A percentile compares a stretch with the other conserved stretches of the same genome.
Conservation (phyloP, 2,329 filamentous ascomycete genomes). For the Fusarium transvaalense region DNA sequence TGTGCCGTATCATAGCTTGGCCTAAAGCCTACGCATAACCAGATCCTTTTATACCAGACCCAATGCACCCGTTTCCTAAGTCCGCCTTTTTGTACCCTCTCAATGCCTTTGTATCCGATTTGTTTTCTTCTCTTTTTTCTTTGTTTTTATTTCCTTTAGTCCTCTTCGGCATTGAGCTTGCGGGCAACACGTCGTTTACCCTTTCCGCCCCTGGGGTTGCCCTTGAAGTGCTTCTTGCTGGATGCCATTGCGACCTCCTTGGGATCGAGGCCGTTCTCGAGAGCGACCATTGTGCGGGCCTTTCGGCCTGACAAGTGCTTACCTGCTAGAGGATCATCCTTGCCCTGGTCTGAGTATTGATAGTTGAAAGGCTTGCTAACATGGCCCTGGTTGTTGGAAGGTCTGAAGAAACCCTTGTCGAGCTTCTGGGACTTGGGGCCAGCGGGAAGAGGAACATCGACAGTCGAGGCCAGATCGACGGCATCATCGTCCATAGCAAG, state of each 20-base stretch:
- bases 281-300: conserved; percentile 79
- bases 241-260: conserved; percentile 75
- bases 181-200: conserved; percentile 56
- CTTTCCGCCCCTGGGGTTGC: conserved; percentile 72
- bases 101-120: conserved; percentile 11
- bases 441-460: conserved; percentile 66
- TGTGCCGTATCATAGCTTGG: conserved; percentile 37
- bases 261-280: conserved; percentile 87
- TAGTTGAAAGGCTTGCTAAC: conserved; percentile 87
- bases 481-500: conserved; percentile 51
- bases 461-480: conserved; percentile 52
- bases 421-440: conserved; percentile 82
- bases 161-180: conserved; percentile 38
- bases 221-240: conserved; percentile 96
- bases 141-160: conserved; percentile 51
- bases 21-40: conserved; percentile 30
- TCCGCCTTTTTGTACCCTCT: conserved; percentile 58
- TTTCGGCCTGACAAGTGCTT: conserved; percentile 88
- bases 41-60: conserved; percentile 38
- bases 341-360: conserved; percentile 86
- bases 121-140: conserved; percentile 64
- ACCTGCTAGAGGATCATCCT: conserved; percentile 52
- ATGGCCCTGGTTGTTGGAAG: conserved; percentile 72
- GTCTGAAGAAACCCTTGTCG: conserved; percentile 90
- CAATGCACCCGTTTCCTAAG: conserved; percentile 60